These are phyloP conservation scores for Podila verticillata DNA, from an alignment of 192 early-diverging fungal genomes.

Conservation along the genomic window DNA sequence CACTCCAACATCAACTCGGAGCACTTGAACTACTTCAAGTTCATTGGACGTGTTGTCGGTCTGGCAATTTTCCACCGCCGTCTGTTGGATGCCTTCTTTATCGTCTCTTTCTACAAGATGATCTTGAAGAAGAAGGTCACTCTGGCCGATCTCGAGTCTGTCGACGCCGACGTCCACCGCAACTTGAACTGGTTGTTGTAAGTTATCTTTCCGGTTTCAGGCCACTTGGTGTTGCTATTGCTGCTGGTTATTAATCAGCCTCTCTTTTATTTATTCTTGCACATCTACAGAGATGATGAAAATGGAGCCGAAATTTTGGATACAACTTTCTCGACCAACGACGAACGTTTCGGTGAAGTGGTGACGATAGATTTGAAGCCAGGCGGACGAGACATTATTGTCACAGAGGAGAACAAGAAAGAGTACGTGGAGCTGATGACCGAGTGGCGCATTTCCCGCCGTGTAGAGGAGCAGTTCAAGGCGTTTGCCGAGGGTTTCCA, in stretches of 20 bases:
- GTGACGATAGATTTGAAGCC: constrained; percentile 90
- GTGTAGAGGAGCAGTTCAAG: constrained; percentile 95
- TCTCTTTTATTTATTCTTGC: neutral
- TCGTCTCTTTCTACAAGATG: constrained; percentile 96
- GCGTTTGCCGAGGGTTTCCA: constrained; percentile 95
- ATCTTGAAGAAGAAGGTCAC: constrained; percentile 89
- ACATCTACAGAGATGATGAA: constrained; percentile 76
- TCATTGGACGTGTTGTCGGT: constrained; percentile 96
- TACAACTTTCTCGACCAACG: constrained; percentile 88
- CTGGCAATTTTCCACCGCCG: constrained; percentile 97
- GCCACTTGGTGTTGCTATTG: neutral
- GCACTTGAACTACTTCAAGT: constrained; percentile 97
- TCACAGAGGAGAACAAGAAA: constrained; percentile 95
- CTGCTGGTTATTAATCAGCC: too few species aligned
- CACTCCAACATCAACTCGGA: constrained; percentile 95
- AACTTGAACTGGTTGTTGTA: constrained; percentile 93
- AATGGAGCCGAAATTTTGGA: constrained; percentile 87
- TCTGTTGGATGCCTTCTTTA: constrained; percentile 96
- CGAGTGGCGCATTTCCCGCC: constrained; percentile 87
- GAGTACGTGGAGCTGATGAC: constrained; percentile 93
- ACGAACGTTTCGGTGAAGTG: constrained; percentile 91
- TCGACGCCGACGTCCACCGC: constrained; percentile 92
- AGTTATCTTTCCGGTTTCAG: constrained; percentile 18
- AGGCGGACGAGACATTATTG: constrained; percentile 85
- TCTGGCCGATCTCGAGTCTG: constrained; percentile 92